Evolutionary conservation across 1,284 basidiomycete genomes (phyloP), one percentile per base, ranked within the genome.

Genomic region (Kalmanozyma brasiliensis): DNA sequence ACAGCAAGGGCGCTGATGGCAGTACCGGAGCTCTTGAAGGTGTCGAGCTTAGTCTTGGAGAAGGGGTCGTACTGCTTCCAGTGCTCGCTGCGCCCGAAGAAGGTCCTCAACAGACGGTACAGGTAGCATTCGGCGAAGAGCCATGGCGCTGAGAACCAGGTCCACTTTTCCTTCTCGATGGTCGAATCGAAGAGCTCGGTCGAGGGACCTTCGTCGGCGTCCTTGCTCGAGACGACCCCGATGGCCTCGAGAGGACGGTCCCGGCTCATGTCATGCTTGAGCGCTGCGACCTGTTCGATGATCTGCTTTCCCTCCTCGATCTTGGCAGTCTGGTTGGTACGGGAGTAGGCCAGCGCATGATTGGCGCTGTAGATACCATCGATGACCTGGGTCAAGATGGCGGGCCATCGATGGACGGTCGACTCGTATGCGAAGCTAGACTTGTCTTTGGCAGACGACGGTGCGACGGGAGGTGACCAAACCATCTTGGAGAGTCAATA

Each of bases 141-240:
- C 77, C 94, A 98, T 4, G 93, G 91, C 8, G 91, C 89, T 2
- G 87, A 90, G 80, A 94, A 93, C 95, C 95, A 98, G 0, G 89
- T 91, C 71, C 89, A 86, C 63, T 87, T 37, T 11, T 72, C 41
- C 16, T 56, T 49, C 8, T 67, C 43, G 29, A 81, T 66, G 40
- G 59, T 49, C 11, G 42, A 26, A 38, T 81, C 73, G 46, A 76
- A 80, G 17, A 70, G 63, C 20, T 66, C 60, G 14, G 69, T 71
- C 10, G 88, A 87, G 16, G 88, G 83, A 41, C 90, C 91, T 1
- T 89, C 89, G 73, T 95, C 93, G 14, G 73, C 46, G 22, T 60
- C 67, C 30, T 73, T 48, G 10, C 60, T 52, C 0, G 60, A 9
- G 10, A 63, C 53, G 26, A 72, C 63, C 10, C 36, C 37, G 43